Evolutionary conservation across 768 basidiomycete genomes (phyloP).

Genomic region (Macrolepiota dolichaula): DNA sequence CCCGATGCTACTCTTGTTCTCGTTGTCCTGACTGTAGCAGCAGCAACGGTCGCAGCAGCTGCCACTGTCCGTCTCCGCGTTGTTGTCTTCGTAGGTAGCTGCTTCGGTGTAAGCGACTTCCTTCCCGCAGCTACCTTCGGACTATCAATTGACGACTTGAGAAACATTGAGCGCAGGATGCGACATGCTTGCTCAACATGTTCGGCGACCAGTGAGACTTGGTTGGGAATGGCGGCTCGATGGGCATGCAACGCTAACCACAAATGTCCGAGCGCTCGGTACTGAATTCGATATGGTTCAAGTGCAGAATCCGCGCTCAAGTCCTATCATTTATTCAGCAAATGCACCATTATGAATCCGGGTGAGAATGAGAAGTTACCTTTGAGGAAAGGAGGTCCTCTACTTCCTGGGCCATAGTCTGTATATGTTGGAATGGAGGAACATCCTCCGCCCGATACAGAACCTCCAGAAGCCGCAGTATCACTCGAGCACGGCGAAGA

Average conservation of each 20-base stretch:
- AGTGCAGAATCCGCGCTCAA: conserved; percentile 32
- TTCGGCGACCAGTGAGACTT: conserved; percentile 41
- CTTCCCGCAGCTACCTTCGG: conserved; percentile 18
- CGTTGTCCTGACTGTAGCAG: conserved; percentile 17
- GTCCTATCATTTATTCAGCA: conserved; percentile 20
- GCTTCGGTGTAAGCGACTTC: conserved; percentile 13
- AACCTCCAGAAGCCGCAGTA: conserved; percentile 54
- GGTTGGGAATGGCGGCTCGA: conserved; percentile 40
- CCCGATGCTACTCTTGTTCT: conserved; percentile 12
- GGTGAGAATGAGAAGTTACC: conserved; percentile 27
- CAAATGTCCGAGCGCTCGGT: conserved; percentile 54
- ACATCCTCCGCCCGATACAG: conserved; percentile 31
- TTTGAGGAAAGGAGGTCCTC: conserved; percentile 35
- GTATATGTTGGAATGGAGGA: conserved; percentile 28
- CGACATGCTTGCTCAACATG: conserved; percentile 53
- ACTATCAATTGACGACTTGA: conserved; percentile 8
- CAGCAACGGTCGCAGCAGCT: conserved; percentile 14
- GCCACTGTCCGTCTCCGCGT: conserved; percentile 2
- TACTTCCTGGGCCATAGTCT: conserved; percentile 37
- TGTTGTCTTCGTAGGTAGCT: neutral
- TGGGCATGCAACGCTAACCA: conserved; percentile 75
- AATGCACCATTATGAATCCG: neutral
- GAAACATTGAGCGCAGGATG: conserved; percentile 28
- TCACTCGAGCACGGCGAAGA: conserved; percentile 53
- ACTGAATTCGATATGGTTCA: conserved; percentile 37